Evolutionary conservation across 192 early-diverging fungal genomes (phyloP), one percentile per base, ranked within the genome.

Genomic region (Umbelopsis sp.): DNA sequence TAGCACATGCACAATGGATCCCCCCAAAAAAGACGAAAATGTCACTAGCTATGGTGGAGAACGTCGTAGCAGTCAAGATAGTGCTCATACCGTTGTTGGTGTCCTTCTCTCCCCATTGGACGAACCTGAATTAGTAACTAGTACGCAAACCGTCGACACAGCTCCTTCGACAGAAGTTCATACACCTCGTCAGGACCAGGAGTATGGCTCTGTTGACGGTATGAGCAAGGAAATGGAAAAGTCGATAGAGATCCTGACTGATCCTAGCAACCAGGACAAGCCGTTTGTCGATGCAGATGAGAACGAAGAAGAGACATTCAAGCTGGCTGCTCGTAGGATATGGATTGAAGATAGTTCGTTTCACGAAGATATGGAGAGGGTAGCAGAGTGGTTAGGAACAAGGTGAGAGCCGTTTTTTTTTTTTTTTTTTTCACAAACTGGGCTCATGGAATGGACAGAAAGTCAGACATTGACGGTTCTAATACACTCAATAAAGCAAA

Each of bases 301-400:
- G 17, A 62, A 5, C 31, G 56, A 62, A 34, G 56, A 62, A n/a
- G 31, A 62, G 0, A 62, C 8, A 7, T n/a, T 24, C 12, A 62
- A 62, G 17, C 3, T 62, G 31, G 56, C 56, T 21, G 77, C 77
- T 14, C 29, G 52, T 25, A 56, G 77, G 26, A 73, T 78, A 32
- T 78, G 77, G 77, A 68, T 74, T 51, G 62, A 74, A 68, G 77
- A 78, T 17, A 56, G 65, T n/a, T 50, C 72, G 2, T 72, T 78
- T 6, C 66, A 71, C 44, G 8, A 45, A 16, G 52, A 72, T 44
- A 41, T 76, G 36, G 75, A 78, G 2, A 45, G 49, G 20, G 69
- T 78, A 20, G 77, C 69, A 10, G 72, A 78, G 56, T 78, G 77
- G 77, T 62, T 78, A 21, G 77, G 77, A 14, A 49, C 73, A 20